A percentile compares a stretch with the other conserved stretches of the same genome.
Evolutionary conservation across 768 basidiomycete species (phyloP).

Genomic region (Pisolithus marmoratus): DNA sequence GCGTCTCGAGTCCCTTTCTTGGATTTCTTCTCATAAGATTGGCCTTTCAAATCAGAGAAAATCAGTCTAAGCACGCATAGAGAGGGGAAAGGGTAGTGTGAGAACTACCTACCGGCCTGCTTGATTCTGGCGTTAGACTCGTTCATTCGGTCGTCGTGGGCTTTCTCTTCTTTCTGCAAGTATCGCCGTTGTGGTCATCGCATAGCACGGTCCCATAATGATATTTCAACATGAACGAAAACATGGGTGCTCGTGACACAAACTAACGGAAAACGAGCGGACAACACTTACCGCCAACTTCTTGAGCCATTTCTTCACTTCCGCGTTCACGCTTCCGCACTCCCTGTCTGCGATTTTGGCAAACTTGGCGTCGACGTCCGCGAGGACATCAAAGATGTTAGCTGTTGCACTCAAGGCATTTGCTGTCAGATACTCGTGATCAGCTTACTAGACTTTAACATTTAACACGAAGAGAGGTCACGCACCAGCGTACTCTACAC

Average conservation of each 20-base stretch:
- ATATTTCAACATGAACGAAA: not conserved
- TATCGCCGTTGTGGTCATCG: not conserved
- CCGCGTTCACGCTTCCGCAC: conserved; percentile 54
- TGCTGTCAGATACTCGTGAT: conserved; percentile 33
- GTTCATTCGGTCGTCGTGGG: conserved; percentile 65
- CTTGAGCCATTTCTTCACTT: conserved; percentile 85
- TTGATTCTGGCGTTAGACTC: conserved; percentile 69
- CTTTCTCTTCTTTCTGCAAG: conserved; percentile 70
- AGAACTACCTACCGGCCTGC: conserved; percentile 50
- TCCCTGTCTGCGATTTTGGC: conserved; percentile 72
- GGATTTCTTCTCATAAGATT: conserved; percentile 71
- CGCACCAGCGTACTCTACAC: conserved; percentile 59
- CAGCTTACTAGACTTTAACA: no score
- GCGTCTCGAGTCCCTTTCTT: conserved; percentile 67
- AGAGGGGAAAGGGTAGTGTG: not conserved
- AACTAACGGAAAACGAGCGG: not conserved
- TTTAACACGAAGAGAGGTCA: conserved; percentile 37
- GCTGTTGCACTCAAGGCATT: conserved; percentile 65
- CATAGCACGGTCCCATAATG: not conserved
- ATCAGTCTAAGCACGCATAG: no score
- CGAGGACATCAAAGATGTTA: conserved; percentile 60
- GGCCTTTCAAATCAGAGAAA: conserved; percentile 37
- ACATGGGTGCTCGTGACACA: not conserved
- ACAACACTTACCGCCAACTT: conserved; percentile 58
- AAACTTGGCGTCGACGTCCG: conserved; percentile 71